A percentile compares a stretch with the other conserved stretches of the same genome.
These are phyloP conservation scores for Trametes meyenii DNA, from an alignment of 768 basidiomycete genomes.

Conservation along the genomic window DNA sequence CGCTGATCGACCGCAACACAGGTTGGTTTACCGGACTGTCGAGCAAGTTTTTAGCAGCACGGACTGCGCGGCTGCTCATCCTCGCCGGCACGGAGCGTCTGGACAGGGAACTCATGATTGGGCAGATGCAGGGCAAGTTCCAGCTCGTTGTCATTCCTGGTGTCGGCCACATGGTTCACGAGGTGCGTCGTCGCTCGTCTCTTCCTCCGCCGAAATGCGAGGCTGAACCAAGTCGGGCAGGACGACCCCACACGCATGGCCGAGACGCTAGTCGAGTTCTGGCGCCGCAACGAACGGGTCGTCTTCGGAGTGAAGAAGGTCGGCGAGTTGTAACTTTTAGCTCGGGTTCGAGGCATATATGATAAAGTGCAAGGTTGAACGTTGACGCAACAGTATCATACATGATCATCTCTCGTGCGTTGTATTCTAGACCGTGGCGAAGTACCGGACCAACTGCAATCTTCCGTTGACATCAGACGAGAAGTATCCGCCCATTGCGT, in stretches of 20 bases:
- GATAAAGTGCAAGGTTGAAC: not conserved
- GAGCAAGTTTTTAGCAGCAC: slow-evolving; percentile 70
- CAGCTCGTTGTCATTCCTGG: slow-evolving; percentile 86
- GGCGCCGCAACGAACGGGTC: slow-evolving; percentile 83
- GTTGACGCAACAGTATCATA: not conserved
- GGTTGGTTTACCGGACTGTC: slow-evolving; percentile 93
- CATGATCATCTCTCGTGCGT: no score
- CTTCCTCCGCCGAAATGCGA: not conserved
- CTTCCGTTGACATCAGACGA: not conserved
- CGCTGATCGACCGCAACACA: slow-evolving; percentile 33
- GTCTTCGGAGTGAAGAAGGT: slow-evolving; percentile 62
- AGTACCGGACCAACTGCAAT: not conserved
- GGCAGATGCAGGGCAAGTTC: slow-evolving; percentile 83
- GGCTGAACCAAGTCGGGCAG: slow-evolving; percentile 41
- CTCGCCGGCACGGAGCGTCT: slow-evolving; percentile 92
- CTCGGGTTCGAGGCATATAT: not conserved
- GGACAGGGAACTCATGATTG: slow-evolving; percentile 93
- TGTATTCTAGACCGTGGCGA: slow-evolving; percentile 3
- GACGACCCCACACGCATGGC: slow-evolving; percentile 86
- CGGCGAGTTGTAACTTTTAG: slow-evolving; percentile 43
- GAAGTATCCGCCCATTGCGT: not conserved
- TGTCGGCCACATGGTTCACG: slow-evolving; percentile 94
- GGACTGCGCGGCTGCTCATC: slow-evolving; percentile 84
- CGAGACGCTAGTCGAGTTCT: slow-evolving; percentile 84
- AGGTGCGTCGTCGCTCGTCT: slow-evolving; percentile 54